Base-by-base conservation (phyloP, 1,139 yeast genomes). In the Martiniozyma asiatica region DNA sequence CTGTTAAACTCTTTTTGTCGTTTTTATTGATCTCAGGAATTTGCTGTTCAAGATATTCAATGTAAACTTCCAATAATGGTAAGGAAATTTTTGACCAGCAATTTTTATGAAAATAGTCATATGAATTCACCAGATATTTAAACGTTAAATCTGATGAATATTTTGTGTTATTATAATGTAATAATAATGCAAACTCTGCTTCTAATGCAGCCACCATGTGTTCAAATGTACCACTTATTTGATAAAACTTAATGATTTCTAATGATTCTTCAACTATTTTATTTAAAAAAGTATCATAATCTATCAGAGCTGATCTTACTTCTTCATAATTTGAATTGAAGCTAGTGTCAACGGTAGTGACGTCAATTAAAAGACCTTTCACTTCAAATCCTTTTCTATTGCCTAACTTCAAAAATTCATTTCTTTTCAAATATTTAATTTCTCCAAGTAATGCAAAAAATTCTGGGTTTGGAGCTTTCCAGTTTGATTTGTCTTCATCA, bases 71-170 rank as follows among this genome's bases (percentile, higher is more conserved):
- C 24, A 81, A 57, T 13, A 87, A 53, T 13, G 68, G 56, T 2
- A 74, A 66, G 0, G 94, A 84, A 48, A 85, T 69, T 25, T 61
- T 58, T 35, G 66, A 68, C 95, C 96, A 85, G 1, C 85, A 84
- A 34, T 76, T 69, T 17, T 64, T 51, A 12, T 68, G 62, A 45
- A 78, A 84, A 35, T 73, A 70, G 24, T 68, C 72, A 29, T 81
- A 82, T 3, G 92, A 72, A 14, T 73, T 69, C 27, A 73, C 71
- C 8, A 87, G 57, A 7, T 79, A 69, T 10, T 65, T 56, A 8
- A 74, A 65, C 9, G 30, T 19, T 15, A 22, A 13, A 13, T 37
- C 35, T 7, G 28, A 33, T 1, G 94, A 80, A 13, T 30, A 21
- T 26, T 67, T 66, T 24, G 63, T 61, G 41, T 72, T 78, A 39